Percentiles rank a stretch among this genome's conserved stretches.
These are phyloP conservation scores for Calonectria leucothoes DNA, from an alignment of 2,329 filamentous ascomycete species.

Conservation along the genomic window DNA sequence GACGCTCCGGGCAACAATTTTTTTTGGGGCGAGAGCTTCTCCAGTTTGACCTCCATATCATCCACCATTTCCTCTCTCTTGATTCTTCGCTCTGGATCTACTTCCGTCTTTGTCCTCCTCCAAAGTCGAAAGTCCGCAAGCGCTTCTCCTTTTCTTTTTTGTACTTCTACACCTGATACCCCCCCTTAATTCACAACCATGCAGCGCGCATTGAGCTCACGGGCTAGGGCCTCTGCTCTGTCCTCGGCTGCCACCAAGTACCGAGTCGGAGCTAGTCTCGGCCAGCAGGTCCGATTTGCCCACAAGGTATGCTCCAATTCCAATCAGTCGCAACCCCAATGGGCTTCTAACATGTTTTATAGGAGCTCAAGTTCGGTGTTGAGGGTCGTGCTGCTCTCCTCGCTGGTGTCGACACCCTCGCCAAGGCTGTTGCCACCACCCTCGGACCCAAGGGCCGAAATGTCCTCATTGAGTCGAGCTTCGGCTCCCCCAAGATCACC, in stretches of 20 bases:
- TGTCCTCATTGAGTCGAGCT: slow-evolving; percentile 98
- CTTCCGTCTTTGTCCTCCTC: slow-evolving; percentile 40
- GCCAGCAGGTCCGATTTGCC: slow-evolving; percentile 94
- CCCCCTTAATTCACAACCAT: slow-evolving; percentile 68
- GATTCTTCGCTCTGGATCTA: slow-evolving; percentile 25
- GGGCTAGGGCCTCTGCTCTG: slow-evolving; percentile 83
- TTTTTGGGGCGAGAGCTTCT: slow-evolving; percentile 49
- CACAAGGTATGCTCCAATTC: slow-evolving; percentile 80
- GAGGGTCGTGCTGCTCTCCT: slow-evolving; percentile 91
- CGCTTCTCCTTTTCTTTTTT: slow-evolving; percentile 42
- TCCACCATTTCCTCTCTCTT: slow-evolving; percentile 33
- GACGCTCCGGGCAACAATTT: slow-evolving; percentile 54
- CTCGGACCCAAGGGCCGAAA: slow-evolving; percentile 98
- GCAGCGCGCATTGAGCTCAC: slow-evolving; percentile 93
- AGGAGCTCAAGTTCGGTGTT: slow-evolving; percentile 99
- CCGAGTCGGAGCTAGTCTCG: slow-evolving; percentile 72
- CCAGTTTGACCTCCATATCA: slow-evolving; percentile 42
- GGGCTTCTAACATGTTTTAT: slow-evolving; percentile 44
- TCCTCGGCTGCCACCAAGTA: slow-evolving; percentile 71
- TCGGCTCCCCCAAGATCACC: slow-evolving; percentile 99
- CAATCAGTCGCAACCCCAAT: slow-evolving; percentile 24
- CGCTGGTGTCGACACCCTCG: slow-evolving; percentile 94
- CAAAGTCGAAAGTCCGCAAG: slow-evolving; percentile 42
- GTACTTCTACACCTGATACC: slow-evolving; percentile 44
- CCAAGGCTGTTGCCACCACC: slow-evolving; percentile 95